Percentiles rank a stretch among this genome's conserved stretches.
Conservation (phyloP, 177 flowering plant genomes). For the Vitis hybrid region DNA sequence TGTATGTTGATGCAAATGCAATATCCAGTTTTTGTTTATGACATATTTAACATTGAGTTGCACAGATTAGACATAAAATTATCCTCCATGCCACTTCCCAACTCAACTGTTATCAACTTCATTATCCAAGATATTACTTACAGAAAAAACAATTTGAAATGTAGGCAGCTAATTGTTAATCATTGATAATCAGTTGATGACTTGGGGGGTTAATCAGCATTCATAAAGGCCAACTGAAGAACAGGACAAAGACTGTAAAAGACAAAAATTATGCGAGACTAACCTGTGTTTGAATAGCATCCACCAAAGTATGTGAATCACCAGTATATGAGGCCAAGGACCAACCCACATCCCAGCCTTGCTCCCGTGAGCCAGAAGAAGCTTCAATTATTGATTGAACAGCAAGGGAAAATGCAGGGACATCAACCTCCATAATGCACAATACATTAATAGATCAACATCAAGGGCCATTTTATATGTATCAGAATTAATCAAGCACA, state of each 20-base stretch:
- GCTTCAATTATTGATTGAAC: slow-evolving; percentile 69
- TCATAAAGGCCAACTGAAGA: background rate
- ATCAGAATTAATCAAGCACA: background rate
- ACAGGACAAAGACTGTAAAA: background rate
- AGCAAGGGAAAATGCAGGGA: slow-evolving; percentile 64
- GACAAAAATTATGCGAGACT: slow-evolving; percentile 11
- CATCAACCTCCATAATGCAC: slow-evolving; percentile 52
- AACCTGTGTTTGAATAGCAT: slow-evolving; percentile 46
- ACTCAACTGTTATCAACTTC: too few relatives aligned
- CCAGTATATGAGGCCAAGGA: slow-evolving; percentile 53
- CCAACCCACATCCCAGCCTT: slow-evolving; percentile 96
- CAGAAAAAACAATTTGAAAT: too few relatives aligned
- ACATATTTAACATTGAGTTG: too few relatives aligned
- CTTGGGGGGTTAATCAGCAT: too few relatives aligned
- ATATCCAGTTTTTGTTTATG: too few relatives aligned
- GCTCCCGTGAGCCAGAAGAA: slow-evolving; percentile 48
- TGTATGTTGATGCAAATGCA: too few relatives aligned
- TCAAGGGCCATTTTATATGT: background rate
- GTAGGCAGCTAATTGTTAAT: too few relatives aligned
- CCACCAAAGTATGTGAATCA: slow-evolving; percentile 30
- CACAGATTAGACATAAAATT: too few relatives aligned
- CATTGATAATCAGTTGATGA: too few relatives aligned
- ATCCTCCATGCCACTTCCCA: too few relatives aligned
- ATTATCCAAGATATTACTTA: too few relatives aligned
- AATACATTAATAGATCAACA: background rate